A percentile compares a stretch with the other conserved stretches of the same genome.
Conservation (phyloP, 345 rosid genomes). For the sweet orange (Citrus sinensis) region DNA sequence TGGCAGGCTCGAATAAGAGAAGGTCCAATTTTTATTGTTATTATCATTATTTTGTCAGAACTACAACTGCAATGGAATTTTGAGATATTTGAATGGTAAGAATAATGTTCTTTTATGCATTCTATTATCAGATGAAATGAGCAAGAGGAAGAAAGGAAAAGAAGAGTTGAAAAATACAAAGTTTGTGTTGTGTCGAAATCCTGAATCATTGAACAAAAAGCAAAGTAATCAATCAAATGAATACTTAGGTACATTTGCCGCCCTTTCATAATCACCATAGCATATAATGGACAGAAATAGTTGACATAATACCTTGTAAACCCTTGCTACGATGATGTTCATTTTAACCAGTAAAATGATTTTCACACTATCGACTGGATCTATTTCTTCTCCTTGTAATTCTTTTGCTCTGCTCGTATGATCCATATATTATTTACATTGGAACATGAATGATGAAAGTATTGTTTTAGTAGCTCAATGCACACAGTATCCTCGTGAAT, state of each 20-base stretch:
- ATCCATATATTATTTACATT: background rate
- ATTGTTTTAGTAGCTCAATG: background rate
- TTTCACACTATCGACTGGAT: background rate
- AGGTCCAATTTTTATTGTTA: background rate
- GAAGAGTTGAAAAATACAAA: too few species aligned
- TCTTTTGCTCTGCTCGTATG: background rate
- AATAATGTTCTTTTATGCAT: background rate
- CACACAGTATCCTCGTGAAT: slow-evolving; percentile 10
- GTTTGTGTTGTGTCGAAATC: background rate
- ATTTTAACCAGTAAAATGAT: background rate
- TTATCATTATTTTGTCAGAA: background rate
- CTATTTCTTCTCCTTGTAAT: background rate
- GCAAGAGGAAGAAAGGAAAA: background rate
- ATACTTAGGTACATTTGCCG: background rate
- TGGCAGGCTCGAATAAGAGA: background rate
- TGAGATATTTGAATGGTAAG: background rate
- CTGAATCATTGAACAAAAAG: background rate
- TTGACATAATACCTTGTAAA: background rate
- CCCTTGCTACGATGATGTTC: background rate
- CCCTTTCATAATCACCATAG: background rate
- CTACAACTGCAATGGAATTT: background rate
- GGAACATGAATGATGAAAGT: background rate
- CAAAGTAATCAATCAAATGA: background rate
- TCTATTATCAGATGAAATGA: background rate
- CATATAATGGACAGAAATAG: background rate